Base-by-base conservation (phyloP, 768 basidiomycete genomes). In the Tulasnella sp. region DNA sequence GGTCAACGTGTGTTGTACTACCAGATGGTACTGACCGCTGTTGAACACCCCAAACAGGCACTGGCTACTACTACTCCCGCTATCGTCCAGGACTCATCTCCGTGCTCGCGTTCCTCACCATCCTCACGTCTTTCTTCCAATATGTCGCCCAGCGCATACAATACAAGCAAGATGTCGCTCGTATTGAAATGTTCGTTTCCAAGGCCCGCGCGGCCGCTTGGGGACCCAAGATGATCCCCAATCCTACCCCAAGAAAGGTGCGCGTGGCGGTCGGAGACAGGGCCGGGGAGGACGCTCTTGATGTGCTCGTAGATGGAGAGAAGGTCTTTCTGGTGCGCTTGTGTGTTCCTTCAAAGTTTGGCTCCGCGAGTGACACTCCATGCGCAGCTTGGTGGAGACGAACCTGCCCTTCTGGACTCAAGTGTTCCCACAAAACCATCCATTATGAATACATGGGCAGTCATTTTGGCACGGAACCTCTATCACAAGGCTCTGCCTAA, bases 51-150 rank as follows among this genome's bases (percentile, higher is more conserved):
- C 37, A 17, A 17, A 37, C 51, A 60, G 63, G 92, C 14, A 91
- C 88, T 31, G 88, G 90, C 41, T 97, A 98, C 70, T 97, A 97
- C 69, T 99, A 98, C 69, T 81, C 88, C 29, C 82, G 96, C 51
- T 99, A 86, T 76, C 78, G 94, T 29, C 94, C 94, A n/a, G 90
- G 92, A 23, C 75, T 98, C 59, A 80, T 80, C 59, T 86, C 77
- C 31, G 93, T 94, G 29, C 62, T 86, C 50, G 65, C 76, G 12
- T 97, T 97, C 74, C 73, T 99, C 65, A 73, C 75, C 9, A 59
- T 86, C 41, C 69, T 96, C 36, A 84, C 91, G 0, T 84, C 84
- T n/a, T 75, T 73, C 3, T 68, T 96, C 65, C 94, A 99, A 68
- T 83, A 85, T 63, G 61, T 92, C 25, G 77, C 92, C 48, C 86